phyloP scores from a whole-genome alignment of 305 asterid species.

The Stenogyne calaminthoides region DNA sequence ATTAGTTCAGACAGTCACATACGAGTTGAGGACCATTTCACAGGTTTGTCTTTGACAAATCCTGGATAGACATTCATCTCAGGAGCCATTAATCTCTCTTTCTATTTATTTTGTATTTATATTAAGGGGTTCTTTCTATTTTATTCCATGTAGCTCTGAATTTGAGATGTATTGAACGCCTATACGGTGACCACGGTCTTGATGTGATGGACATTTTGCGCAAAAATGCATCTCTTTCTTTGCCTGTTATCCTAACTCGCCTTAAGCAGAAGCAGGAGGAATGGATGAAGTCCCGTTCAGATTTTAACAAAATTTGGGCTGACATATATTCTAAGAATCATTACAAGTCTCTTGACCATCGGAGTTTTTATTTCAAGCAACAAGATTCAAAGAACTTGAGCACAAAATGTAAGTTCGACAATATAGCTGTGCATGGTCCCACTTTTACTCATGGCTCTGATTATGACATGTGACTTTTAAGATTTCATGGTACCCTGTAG shows the following conservation, averaged over 20 bases:
- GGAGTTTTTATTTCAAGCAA: slow-evolving; percentile 89
- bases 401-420: slow-evolving; percentile 68
- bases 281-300: slow-evolving; percentile 81
- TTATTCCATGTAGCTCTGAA: slow-evolving; percentile 53
- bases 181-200: slow-evolving; percentile 96
- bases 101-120: background rate
- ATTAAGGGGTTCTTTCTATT: slow-evolving; percentile 18
- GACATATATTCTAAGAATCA: slow-evolving; percentile 85
- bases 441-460: background rate
- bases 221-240: slow-evolving; percentile 67
- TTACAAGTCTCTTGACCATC: slow-evolving; percentile 85
- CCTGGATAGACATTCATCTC: slow-evolving; percentile 10
- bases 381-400: slow-evolving; percentile 88
- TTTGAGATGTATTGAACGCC: slow-evolving; percentile 89
- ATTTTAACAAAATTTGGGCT: slow-evolving; percentile 87
- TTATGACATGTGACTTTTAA: slow-evolving; percentile 9
- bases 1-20: slow-evolving; percentile 54
- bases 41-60: slow-evolving; percentile 57
- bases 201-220: slow-evolving; percentile 89
- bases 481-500: background rate
- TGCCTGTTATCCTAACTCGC: slow-evolving; percentile 87
- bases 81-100: background rate
- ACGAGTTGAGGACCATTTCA: slow-evolving; percentile 71
- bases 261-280: slow-evolving; percentile 95
- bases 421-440: slow-evolving; percentile 19